Conservation (phyloP, 139 green algal species). For the Volvox reticuliferus region DNA sequence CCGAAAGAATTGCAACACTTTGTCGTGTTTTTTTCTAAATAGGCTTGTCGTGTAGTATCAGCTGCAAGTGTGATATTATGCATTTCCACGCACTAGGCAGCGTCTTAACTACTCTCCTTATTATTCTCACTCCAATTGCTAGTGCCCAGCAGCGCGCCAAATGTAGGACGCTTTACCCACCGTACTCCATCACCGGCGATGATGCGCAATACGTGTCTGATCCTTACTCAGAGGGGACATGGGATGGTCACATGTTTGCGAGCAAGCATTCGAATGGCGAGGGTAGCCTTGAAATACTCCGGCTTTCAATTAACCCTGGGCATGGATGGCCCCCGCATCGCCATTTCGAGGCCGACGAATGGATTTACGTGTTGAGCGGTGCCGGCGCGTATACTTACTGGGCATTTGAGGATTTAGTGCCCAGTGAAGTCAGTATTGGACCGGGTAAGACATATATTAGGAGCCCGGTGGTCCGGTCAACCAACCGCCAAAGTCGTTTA, state of each 20-base stretch:
- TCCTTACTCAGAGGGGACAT: neutral
- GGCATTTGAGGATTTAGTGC: neutral
- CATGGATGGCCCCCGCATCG: neutral
- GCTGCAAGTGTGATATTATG: no score
- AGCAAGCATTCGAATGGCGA: conserved; percentile 3
- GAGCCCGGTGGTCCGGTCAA: neutral
- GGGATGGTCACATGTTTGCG: neutral
- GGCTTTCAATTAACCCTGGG: neutral
- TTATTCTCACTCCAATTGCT: neutral
- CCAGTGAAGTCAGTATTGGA: neutral
- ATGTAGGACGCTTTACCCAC: neutral
- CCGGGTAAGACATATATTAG: neutral
- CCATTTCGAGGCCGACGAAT: conserved; percentile 18
- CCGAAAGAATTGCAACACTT: no score
- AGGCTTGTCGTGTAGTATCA: no score
- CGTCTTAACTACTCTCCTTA: neutral
- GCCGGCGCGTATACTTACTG: neutral
- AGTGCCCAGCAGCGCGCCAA: neutral
- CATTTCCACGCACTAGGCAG: no score
- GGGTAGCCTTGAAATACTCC: neutral
- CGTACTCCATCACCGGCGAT: neutral
- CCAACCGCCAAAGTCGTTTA: neutral
- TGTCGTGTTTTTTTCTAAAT: no score
- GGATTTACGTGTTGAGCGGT: conserved; percentile 21
- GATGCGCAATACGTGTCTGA: conserved; percentile 6